phyloP scores from a whole-genome alignment of 2,329 filamentous ascomycete genomes.

The Septoria linicola region DNA sequence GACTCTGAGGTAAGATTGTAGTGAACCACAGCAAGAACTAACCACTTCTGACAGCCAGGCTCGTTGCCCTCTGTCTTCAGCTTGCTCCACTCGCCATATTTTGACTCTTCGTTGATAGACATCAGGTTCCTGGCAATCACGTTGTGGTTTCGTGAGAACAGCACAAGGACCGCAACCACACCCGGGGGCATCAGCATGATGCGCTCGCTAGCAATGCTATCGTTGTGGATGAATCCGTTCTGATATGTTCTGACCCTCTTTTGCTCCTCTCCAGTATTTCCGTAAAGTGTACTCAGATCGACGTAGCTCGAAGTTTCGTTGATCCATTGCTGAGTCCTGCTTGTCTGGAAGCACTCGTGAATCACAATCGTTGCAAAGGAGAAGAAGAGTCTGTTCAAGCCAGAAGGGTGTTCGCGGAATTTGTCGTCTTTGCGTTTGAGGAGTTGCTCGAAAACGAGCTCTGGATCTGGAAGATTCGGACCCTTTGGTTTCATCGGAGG shows the following conservation, averaged over 20 bases:
- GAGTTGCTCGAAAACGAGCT: slow-evolving; percentile 49
- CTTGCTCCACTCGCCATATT: slow-evolving; percentile 44
- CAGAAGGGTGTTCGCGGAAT: slow-evolving; percentile 48
- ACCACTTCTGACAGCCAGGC: slow-evolving; percentile 39
- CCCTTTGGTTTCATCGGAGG: slow-evolving; percentile 51
- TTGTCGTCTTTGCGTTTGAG: slow-evolving; percentile 43
- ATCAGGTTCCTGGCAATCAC: slow-evolving; percentile 43
- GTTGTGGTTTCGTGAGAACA: slow-evolving; percentile 52
- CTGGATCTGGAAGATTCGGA: slow-evolving; percentile 50
- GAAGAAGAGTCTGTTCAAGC: slow-evolving; percentile 49
- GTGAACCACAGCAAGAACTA: slow-evolving; percentile 20
- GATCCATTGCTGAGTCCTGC: slow-evolving; percentile 43
- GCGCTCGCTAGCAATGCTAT: slow-evolving; percentile 47
- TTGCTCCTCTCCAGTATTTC: slow-evolving; percentile 47
- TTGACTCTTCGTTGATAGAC: slow-evolving; percentile 47
- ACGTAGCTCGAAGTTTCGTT: slow-evolving; percentile 51
- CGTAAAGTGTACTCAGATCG: slow-evolving; percentile 50
- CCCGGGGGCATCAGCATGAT: slow-evolving; percentile 53
- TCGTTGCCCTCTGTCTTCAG: slow-evolving; percentile 37
- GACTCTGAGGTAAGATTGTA: too few relatives aligned
- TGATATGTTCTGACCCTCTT: slow-evolving; percentile 45
- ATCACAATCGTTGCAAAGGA: slow-evolving; percentile 51
- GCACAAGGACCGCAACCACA: slow-evolving; percentile 43
- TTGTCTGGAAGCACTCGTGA: slow-evolving; percentile 51
- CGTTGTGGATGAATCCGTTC: slow-evolving; percentile 46